Conservation (phyloP, 108 stramenopile species). For the Cyclotella baltica region DNA sequence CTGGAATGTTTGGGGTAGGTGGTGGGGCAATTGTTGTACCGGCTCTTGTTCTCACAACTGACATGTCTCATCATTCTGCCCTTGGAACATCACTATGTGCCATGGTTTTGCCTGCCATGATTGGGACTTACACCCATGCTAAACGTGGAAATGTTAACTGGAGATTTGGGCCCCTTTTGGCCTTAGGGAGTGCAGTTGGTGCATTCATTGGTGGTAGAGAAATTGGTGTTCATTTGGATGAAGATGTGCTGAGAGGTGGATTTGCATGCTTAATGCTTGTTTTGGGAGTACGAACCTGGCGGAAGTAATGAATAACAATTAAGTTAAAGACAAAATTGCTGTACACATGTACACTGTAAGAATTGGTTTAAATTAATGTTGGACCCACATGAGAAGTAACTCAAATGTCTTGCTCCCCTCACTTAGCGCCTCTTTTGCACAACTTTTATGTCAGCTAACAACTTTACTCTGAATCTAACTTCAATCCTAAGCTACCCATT, state of each 20-base stretch:
- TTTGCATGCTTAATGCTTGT: constrained; percentile 79
- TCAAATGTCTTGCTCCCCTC: no score
- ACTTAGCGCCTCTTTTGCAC: no score
- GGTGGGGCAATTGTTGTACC: constrained; percentile 93
- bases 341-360: no score
- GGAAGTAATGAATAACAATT: constrained; percentile 21
- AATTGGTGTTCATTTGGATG: constrained; percentile 67
- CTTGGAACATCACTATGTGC: constrained; percentile 88
- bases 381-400: no score
- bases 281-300: constrained; percentile 66
- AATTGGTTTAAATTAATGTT: neutral
- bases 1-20: constrained; percentile 94
- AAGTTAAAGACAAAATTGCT: neutral
- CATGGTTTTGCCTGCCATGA: constrained; percentile 82
- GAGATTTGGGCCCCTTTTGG: constrained; percentile 80
- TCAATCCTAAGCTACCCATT: constrained; percentile 77
- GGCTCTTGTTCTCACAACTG: constrained; percentile 73
- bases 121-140: constrained; percentile 82
- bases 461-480: neutral
- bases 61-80: constrained; percentile 87
- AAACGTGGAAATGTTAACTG: constrained; percentile 74
- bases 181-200: constrained; percentile 80
- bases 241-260: constrained; percentile 69
- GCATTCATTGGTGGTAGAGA: constrained; percentile 80
- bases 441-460: no score